Evolutionary conservation across 2,329 filamentous ascomycete genomes (phyloP).

Genomic region (Scedosporium boydii): DNA sequence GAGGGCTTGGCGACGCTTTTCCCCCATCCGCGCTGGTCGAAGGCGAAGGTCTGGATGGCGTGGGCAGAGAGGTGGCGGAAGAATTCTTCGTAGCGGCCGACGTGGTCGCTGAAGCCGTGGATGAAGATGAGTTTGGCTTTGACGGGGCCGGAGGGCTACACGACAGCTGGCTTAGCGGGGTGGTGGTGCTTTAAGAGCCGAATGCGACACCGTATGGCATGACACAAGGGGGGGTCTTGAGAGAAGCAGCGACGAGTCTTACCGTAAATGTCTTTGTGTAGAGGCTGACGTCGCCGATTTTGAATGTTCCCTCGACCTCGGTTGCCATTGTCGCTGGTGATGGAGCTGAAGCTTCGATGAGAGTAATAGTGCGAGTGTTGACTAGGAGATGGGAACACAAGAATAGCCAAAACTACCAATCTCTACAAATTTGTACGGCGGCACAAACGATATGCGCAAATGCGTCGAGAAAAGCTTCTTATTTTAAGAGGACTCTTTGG

Average conservation of each 20-base stretch:
- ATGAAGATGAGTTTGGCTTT: conserved; percentile 71
- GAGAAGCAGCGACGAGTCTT: conserved; percentile 17
- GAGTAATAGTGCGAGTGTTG: not conserved
- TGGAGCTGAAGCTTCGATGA: not conserved
- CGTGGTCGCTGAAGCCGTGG: conserved; percentile 85
- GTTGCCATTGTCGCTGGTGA: conserved; percentile 21
- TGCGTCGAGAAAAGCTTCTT: too few species aligned
- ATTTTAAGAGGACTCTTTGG: too few species aligned
- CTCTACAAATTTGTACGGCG: too few species aligned
- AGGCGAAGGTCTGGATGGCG: conserved; percentile 66
- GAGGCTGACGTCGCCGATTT: conserved; percentile 33
- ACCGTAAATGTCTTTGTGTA: conserved; percentile 53
- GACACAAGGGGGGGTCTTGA: not conserved
- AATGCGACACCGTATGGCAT: not conserved
- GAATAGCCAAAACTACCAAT: too few species aligned
- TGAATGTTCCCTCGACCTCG: conserved; percentile 40
- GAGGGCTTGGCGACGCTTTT: conserved; percentile 52
- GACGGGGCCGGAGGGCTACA: conserved; percentile 42
- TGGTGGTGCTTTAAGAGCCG: not conserved
- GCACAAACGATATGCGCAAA: too few species aligned
- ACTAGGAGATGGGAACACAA: too few species aligned
- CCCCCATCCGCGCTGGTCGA: conserved; percentile 89
- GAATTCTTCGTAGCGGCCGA: conserved; percentile 66
- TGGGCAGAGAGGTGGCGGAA: conserved; percentile 59
- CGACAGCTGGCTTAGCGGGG: not conserved